Base-by-base conservation (phyloP, 2,329 filamentous ascomycete species). In the Penicillium psychrosexuale region DNA sequence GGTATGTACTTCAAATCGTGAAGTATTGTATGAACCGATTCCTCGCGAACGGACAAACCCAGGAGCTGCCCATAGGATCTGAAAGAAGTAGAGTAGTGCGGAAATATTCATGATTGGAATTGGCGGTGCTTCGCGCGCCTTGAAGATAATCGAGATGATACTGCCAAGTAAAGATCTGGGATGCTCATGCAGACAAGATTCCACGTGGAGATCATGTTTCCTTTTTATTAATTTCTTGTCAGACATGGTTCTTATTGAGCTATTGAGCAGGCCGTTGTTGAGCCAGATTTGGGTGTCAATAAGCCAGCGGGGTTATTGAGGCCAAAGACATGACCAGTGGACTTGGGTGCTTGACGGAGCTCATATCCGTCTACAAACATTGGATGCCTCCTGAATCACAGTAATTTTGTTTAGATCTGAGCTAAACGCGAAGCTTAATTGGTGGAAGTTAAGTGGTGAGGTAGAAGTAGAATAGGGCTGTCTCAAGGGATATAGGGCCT, bases 1-100 rank as follows among this genome's bases (percentile, higher is more conserved):
- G 8, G 61, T 62, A 36, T 55, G 60, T 33, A 74, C 67, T 55
- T 67, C 43, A 28, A 70, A 72, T 17, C 54, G 58, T n/a, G 65
- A 57, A 15, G 51, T 55, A 13, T 56, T 39, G 4, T 55, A 53
- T 7, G 37, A 52, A 38, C 28, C 48, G 5, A 47, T 30, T 11
- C 22, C 17, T 8, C 28, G 47, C 1, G 54, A 55, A 11, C 61
- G 43, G 3, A 66, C 22, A n/a, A 59, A 15, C 5, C 40, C 40
- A 5, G 60, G 51, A 13, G 61, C 24, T 9, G 61, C 39, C 58
- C 61, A 66, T 11, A 68, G 19, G 11, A 56, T 22, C 27, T 65
- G 49, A 44, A 68, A 51, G 40, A 67, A 57, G 15, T 59, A 62
- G n/a, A 63, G 46, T 8, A 66, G 55, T 9, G 37, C 51, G 5